Evolutionary conservation across 192 early-diverging fungal species (phyloP), one percentile per base, ranked within the genome.

Genomic region (Podila epigama): DNA sequence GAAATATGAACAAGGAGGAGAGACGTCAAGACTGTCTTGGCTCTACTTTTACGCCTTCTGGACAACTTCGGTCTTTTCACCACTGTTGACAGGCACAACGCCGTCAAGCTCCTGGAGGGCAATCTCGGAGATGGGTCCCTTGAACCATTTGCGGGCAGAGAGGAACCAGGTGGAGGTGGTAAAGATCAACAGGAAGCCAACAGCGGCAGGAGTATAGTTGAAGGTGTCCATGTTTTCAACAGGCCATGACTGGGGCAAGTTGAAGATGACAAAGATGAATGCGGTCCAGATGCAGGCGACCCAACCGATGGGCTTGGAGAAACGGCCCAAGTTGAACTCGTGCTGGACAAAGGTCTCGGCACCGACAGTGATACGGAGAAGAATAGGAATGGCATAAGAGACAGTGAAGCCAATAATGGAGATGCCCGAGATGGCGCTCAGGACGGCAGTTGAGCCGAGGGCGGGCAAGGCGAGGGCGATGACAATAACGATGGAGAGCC

Each of bases 211-310:
- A 12, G 78, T 71, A 51, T 68, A 83, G 63, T 83, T 83, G 58
- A 75, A 75, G 27, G 63, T 77, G 42, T 83, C 63, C 27, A 50
- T 62, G 31, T 77, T 60, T 1, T 27, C 37, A 0, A 82, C 83
- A 16, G 83, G 83, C 56, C 70, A 82, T 37, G 40, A 36, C 58
- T 72, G 72, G 33, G 82, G 82, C 31, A 83, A 31, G 65, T 75
- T 79, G 59, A 83, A 81, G 50, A 80, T 65, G 63, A 83, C 32
- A 31, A 79, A 82, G 55, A 82, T 71, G 28, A 82, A 79, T 0
- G 64, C 62, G 15, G 82, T 84, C 83, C 83, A 84, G 60, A 62
- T 68, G 18, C 60, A 56, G 25, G 72, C 81, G 25, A 82, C 37
- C 58, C 68, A 68, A 5, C 79, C 82, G 32, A 79, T 75, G 13